A percentile compares a stretch with the other conserved stretches of the same genome.
Evolutionary conservation across 495 filamentous ascomycete genomes (phyloP).

Genomic region (Astrothelium macrocarpum): DNA sequence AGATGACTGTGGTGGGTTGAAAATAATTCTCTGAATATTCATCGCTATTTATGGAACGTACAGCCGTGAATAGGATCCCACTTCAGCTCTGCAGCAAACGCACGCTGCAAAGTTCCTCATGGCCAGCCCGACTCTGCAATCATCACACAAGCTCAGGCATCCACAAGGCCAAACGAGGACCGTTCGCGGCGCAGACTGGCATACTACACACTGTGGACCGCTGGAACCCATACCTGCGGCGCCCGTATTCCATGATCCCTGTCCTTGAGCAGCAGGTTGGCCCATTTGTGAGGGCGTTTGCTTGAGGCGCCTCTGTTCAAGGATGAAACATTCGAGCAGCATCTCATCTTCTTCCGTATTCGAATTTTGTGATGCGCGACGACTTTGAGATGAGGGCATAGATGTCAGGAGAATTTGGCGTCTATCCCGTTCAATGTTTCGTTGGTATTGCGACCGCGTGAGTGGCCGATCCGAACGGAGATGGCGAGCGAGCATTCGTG

Average conservation of each 20-base stretch:
- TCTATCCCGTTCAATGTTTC: constrained; percentile 53
- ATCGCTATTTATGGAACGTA: constrained; percentile 62
- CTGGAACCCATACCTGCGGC: constrained; percentile 60
- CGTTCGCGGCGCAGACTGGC: constrained; percentile 74
- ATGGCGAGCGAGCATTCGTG: constrained; percentile 71
- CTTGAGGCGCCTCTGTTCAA: constrained; percentile 28
- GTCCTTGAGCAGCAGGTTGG: constrained; percentile 20
- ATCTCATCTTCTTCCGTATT: constrained; percentile 66
- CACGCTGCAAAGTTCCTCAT: constrained; percentile 96
- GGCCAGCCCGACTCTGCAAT: constrained; percentile 83
- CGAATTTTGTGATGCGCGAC: constrained; percentile 30
- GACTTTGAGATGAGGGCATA: constrained; percentile 17
- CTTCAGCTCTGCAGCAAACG: constrained; percentile 81
- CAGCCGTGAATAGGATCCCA: constrained; percentile 76
- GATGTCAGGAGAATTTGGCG: constrained; percentile 49
- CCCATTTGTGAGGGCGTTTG: constrained; percentile 14
- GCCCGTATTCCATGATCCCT: constrained; percentile 52
- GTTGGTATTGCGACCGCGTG: constrained; percentile 68
- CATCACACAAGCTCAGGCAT: constrained; percentile 87
- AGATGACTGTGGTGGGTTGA: not conserved
- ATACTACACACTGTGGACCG: constrained; percentile 87
- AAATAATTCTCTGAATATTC: not conserved
- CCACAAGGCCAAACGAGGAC: constrained; percentile 96
- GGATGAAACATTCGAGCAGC: constrained; percentile 72
- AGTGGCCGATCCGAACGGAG: constrained; percentile 58